phyloP scores from a whole-genome alignment of 805 yeast genomes.

The Maudiozyma serrabonitensis region DNA sequence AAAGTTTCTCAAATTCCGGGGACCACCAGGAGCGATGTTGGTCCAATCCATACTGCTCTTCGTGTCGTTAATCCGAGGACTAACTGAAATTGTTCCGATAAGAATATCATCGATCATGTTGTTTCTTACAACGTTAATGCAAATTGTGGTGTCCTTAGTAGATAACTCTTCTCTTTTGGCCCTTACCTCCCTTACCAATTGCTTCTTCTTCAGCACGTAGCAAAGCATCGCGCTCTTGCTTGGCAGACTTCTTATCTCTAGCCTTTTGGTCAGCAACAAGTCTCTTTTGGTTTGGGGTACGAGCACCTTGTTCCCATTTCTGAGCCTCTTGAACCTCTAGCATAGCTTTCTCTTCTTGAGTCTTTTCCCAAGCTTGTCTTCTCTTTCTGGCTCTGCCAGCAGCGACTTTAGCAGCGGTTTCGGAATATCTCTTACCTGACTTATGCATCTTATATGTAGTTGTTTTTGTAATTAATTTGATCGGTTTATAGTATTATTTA shows the following conservation, averaged over 20 bases:
- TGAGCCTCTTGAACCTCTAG: constrained; percentile 18
- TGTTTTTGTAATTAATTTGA: too few relatives aligned
- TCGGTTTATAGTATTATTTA: not conserved
- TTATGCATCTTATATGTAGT: constrained; percentile 1
- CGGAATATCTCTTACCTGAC: constrained; percentile 24
- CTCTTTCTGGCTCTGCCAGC: constrained; percentile 23
- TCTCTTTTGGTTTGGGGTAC: constrained; percentile 14
- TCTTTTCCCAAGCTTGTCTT: constrained; percentile 19
- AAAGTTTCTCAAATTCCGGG: not conserved
- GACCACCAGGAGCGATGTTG: not conserved
- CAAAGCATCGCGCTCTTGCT: constrained; percentile 19
- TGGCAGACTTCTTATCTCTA: constrained; percentile 14
- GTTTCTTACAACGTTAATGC: not conserved
- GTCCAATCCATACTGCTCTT: not conserved
- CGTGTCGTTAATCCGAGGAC: not conserved
- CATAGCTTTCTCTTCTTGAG: constrained; percentile 10
- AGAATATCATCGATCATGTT: not conserved
- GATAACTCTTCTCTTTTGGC: constrained; percentile 2
- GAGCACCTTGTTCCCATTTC: constrained; percentile 22
- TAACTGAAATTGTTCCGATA: not conserved
- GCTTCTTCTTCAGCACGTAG: constrained; percentile 21
- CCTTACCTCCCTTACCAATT: constrained; percentile 14
- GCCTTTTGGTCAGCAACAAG: constrained; percentile 12
- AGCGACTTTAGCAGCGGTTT: constrained; percentile 22
- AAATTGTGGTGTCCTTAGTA: not conserved